Conservation (phyloP, 2,329 filamentous ascomycete species). For the Cladosporium cucumerinum region DNA sequence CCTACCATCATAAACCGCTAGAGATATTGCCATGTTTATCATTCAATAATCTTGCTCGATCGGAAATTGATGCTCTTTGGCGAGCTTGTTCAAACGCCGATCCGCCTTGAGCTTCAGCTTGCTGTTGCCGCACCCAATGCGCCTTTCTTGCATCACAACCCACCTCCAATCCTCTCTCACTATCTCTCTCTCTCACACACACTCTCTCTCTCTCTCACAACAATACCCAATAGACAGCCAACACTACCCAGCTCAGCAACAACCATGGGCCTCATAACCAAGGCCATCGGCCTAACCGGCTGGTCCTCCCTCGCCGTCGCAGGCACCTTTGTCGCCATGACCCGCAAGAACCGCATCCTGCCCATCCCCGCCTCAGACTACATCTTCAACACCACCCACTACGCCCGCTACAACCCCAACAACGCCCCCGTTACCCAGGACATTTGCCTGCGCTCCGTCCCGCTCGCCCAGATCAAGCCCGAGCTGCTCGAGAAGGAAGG, state of each 20-base stretch:
- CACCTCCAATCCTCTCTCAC: not conserved
- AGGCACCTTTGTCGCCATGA: slow-evolving; percentile 52
- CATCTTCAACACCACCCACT: slow-evolving; percentile 57
- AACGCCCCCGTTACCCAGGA: slow-evolving; percentile 63
- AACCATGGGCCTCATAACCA: slow-evolving; percentile 34
- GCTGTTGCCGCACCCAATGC: not conserved
- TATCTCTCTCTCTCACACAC: too few relatives aligned
- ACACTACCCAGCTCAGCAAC: not conserved
- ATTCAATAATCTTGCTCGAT: not conserved
- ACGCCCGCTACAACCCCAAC: slow-evolving; percentile 59
- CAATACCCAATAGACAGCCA: not conserved
- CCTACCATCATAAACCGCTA: not conserved
- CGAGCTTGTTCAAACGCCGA: slow-evolving; percentile 1
- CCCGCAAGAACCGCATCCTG: slow-evolving; percentile 55
- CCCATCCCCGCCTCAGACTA: slow-evolving; percentile 60
- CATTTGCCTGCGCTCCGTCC: slow-evolving; percentile 60
- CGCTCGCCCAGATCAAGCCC: slow-evolving; percentile 61
- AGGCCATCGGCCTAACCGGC: slow-evolving; percentile 31
- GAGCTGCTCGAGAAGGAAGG: slow-evolving; percentile 61
- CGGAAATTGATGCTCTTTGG: not conserved
- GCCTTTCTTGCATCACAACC: not conserved
- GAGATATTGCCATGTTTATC: not conserved
- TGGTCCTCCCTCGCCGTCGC: slow-evolving; percentile 43
- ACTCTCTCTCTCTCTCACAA: not conserved
- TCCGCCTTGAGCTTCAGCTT: not conserved